A percentile compares a stretch with the other conserved stretches of the same genome.
These are phyloP conservation scores for Blastocystis sp. DNA, from an alignment of 352 stramenopile genomes.

Conservation along the genomic window DNA sequence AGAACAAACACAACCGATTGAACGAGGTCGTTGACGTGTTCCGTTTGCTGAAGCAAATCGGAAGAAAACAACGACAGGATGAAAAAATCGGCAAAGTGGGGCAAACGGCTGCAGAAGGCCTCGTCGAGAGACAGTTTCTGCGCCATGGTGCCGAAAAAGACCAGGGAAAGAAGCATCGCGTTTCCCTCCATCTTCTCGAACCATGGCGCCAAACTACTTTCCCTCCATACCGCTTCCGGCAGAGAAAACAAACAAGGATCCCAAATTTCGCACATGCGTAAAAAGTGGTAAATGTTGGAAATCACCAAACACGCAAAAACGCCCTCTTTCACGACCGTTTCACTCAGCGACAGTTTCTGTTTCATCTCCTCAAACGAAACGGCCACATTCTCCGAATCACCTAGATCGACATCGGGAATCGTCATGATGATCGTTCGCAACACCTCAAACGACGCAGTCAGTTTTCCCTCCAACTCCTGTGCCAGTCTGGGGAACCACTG, in stretches of 20 bases:
- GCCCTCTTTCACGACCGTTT: neutral
- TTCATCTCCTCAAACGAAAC: neutral
- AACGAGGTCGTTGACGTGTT: neutral
- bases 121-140: slow-evolving; percentile 35
- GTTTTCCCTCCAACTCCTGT: neutral
- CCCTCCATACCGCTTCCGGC: neutral
- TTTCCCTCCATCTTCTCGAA: neutral
- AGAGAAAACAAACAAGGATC: neutral
- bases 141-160: neutral
- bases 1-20: neutral
- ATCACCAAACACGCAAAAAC: neutral
- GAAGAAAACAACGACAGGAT: neutral
- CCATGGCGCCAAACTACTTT: no score
- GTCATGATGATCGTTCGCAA: neutral
- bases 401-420: no score
- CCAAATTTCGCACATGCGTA: neutral
- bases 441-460: neutral
- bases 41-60: neutral
- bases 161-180: neutral
- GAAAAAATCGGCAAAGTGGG: neutral
- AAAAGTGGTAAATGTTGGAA: neutral
- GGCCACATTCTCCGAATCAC: neutral
- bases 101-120: neutral
- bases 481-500: neutral
- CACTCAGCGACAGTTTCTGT: neutral